Evolutionary conservation across 75 land plant genomes (phyloP).

Genomic region (Pseudotsuga menziesii): DNA sequence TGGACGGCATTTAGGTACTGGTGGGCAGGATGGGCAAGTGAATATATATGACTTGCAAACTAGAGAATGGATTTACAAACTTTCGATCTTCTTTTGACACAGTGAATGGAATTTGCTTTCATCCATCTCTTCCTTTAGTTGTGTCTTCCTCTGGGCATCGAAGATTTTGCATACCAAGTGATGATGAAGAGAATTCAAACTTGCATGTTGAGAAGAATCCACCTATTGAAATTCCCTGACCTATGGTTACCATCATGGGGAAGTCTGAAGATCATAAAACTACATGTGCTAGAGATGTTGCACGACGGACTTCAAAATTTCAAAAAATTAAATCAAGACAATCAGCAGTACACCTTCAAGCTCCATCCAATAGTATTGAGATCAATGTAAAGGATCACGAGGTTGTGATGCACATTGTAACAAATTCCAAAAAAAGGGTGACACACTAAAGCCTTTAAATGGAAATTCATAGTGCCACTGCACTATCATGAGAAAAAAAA

Average conservation of each 20-base stretch:
- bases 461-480: slow-evolving; percentile 74
- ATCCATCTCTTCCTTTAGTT: too few species aligned
- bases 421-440: slow-evolving; percentile 24
- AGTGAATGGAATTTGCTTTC: too few species aligned
- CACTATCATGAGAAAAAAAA: slow-evolving; percentile 66
- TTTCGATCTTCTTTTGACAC: too few species aligned
- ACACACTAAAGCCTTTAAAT: slow-evolving; percentile 50
- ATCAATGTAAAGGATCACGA: slow-evolving; percentile 16
- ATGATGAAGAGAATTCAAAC: too few species aligned
- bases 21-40: too few species aligned
- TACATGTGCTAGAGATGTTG: slow-evolving; percentile 11
- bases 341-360: slow-evolving; percentile 6
- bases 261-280: slow-evolving; percentile 18
- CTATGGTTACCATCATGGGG: slow-evolving; percentile 28
- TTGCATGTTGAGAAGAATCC: slow-evolving; percentile 38
- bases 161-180: too few species aligned
- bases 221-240: slow-evolving; percentile 25
- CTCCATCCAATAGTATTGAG: slow-evolving; percentile 7
- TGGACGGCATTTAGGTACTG: too few species aligned
- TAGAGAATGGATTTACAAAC: too few species aligned
- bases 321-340: slow-evolving; percentile 16
- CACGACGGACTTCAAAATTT: slow-evolving; percentile 8
- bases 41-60: too few species aligned
- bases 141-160: too few species aligned
- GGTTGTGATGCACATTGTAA: slow-evolving; percentile 11